Evolutionary conservation across 2,329 filamentous ascomycete species (phyloP), one percentile per base, ranked within the genome.

Genomic region (Rachicladosporium sp.): DNA sequence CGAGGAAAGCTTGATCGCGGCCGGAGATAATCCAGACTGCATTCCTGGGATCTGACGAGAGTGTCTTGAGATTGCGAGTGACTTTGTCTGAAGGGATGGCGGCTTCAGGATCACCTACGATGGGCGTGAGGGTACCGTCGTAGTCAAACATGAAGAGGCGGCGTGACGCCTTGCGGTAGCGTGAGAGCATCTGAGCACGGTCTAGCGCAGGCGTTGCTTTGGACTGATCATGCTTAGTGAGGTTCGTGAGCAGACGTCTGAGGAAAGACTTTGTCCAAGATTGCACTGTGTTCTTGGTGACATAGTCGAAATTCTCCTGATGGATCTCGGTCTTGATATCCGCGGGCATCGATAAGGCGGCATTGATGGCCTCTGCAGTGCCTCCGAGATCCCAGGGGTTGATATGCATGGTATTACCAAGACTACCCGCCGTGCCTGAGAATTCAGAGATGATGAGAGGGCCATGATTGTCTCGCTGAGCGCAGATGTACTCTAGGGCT

Each of bases 91-190:
- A 89, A 0, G 91, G 91, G 31, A 95, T 79, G 3, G 91, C 91
- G 4, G 86, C 80, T 49, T 82, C 80, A 2, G 91, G 91, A 54
- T 96, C 87, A 50, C 82, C 81, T 40, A 96, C 91, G 52, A 98
- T 96, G 0, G 88, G 85, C 3, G 91, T 96, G 40, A 98, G 73
- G 1, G 91, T 98, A 35, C 91, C 91, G 58, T 98, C 91, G 55
- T 98, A 98, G 64, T 98, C 91, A 57, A 96, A 95, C 84, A 98
- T 89, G 68, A 96, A 94, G 3, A 98, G 70, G 8, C 91, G 78
- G 62, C 83, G 85, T 46, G 74, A 74, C 3, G 86, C 78, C 31
- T 73, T 67, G 44, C 78, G 76, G 61, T 95, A 96, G 44, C 80
- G 79, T 40, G 71, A 66, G 30, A 93, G 67, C 48, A 95, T 63